Evolutionary conservation across 2,329 filamentous ascomycete genomes (phyloP).

Genomic region (Clonostachys rosea): DNA sequence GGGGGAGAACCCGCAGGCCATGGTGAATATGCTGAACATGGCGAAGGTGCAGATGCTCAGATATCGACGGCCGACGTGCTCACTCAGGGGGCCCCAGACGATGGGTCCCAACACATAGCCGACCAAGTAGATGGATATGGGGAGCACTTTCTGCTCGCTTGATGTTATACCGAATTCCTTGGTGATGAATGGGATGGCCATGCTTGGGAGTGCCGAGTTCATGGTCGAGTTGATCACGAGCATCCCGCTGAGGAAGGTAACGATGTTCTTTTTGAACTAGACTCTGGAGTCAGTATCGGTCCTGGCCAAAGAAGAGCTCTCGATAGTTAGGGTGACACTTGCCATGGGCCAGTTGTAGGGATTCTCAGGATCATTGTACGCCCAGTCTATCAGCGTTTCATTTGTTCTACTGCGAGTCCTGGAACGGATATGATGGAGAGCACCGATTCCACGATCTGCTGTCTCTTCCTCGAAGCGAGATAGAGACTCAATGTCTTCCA

Average conservation of each 20-base stretch:
- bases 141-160: slow-evolving; percentile 40
- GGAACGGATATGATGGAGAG: slow-evolving; percentile 25
- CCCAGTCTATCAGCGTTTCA: slow-evolving; percentile 37
- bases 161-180: slow-evolving; percentile 51
- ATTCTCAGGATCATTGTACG: slow-evolving; percentile 42
- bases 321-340: slow-evolving; percentile 4
- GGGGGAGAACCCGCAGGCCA: slow-evolving; percentile 51
- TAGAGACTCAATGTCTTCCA: slow-evolving; percentile 33
- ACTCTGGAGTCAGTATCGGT: background rate
- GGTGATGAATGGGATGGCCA: slow-evolving; percentile 54
- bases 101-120: slow-evolving; percentile 60
- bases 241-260: slow-evolving; percentile 50
- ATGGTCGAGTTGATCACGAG: slow-evolving; percentile 66
- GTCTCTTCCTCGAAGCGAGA: slow-evolving; percentile 33
- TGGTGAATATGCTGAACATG: slow-evolving; percentile 43
- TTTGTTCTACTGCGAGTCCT: slow-evolving; percentile 21
- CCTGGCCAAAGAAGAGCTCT: background rate
- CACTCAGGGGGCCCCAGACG: slow-evolving; percentile 61
- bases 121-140: slow-evolving; percentile 59
- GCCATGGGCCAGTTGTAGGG: slow-evolving; percentile 46
- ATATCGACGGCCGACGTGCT: slow-evolving; percentile 55
- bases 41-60: slow-evolving; percentile 38
- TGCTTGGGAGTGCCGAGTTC: slow-evolving; percentile 59
- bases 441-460: slow-evolving; percentile 23
- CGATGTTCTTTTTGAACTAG: slow-evolving; percentile 48